Evolutionary conservation across 2,329 filamentous ascomycete species (phyloP), one percentile per base, ranked within the genome.

Genomic region (Aschersonia sp.): DNA sequence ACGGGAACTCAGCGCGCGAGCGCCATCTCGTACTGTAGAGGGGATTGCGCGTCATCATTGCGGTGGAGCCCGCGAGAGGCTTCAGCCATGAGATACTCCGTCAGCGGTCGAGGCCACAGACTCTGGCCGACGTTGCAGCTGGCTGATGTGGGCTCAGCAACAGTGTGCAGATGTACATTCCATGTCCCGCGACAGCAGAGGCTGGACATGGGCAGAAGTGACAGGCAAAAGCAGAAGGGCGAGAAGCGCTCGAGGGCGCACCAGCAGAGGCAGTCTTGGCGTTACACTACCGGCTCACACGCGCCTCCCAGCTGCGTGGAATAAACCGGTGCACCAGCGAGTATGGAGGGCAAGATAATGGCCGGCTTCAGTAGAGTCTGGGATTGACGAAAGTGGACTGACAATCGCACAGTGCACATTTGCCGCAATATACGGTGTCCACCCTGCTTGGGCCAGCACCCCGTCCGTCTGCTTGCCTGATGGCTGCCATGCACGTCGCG

Each of bases 221-320:
- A 12, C 8, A 8, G 32, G 32, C 32, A 37, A 37, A 12, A 37
- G 12, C 8, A 37, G 12, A 4, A 37, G 32, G 32, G 32, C 32
- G 12, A 37, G 32, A 8, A 37, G 8, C 32, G 32, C 32, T 37
- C 32, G 22, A 37, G 14, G 40, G 14, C 40, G 40, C 40, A 14
- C 40, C 40, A 41, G 9, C 11, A 37, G 32, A 37, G 8, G 2
- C 32, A 2, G 9, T 9, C 48, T 49, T 49, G 45, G 48, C 48
- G 48, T 47, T 22, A 37, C 48, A 45, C 48, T 40, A 49, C 43
- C 42, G 42, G 44, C n/a, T 49, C 46, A 37, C 42, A 41, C 29
- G 41, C 45, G 45, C 45, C 45, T 40, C 43, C 8, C n/a, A 12
- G 40, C 10, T 41, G 42, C 44, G 41, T 31, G 31, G 44, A 31